Evolutionary conservation across 148 eudicot genomes (phyloP).

Genomic region (Polygonum maritimum): DNA sequence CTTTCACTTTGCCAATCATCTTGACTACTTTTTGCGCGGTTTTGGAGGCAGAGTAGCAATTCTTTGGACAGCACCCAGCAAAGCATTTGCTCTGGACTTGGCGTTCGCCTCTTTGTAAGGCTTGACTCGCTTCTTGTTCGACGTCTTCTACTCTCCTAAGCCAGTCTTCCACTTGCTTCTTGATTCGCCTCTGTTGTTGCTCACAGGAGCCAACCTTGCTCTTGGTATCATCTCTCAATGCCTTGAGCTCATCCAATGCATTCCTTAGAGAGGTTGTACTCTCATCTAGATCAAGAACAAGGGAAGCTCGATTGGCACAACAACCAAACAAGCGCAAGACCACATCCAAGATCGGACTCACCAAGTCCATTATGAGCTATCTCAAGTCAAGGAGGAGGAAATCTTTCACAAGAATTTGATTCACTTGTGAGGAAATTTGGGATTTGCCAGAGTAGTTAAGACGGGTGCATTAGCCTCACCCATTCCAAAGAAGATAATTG

Average conservation of each 20-base stretch:
- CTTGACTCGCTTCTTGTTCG: slow-evolving; percentile 19
- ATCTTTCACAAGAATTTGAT: too few species aligned
- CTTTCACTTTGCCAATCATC: slow-evolving; percentile 17
- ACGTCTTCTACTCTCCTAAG: slow-evolving; percentile 18
- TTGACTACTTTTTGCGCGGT: slow-evolving; percentile 18
- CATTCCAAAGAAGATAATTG: not conserved
- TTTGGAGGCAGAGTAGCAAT: slow-evolving; percentile 19
- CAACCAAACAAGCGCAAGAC: not conserved
- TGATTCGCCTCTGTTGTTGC: slow-evolving; percentile 12
- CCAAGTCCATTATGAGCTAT: not conserved
- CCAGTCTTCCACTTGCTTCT: slow-evolving; percentile 32
- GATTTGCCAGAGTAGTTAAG: too few species aligned
- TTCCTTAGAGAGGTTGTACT: not conserved
- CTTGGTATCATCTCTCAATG: slow-evolving; percentile 22
- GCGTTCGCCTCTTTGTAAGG: slow-evolving; percentile 3
- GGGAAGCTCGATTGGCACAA: not conserved
- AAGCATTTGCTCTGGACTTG: not conserved
- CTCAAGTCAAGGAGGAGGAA: too few species aligned
- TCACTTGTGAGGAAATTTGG: too few species aligned
- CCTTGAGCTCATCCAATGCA: slow-evolving; percentile 18
- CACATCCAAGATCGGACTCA: not conserved
- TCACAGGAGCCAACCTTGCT: slow-evolving; percentile 22
- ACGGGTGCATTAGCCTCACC: too few species aligned
- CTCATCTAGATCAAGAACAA: not conserved
- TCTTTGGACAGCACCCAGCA: slow-evolving; percentile 4